Percentiles rank a stretch among this genome's conserved stretches.
These are phyloP conservation scores for Xylariaceae sp. DNA, from an alignment of 2,329 filamentous ascomycete genomes.

Conservation along the genomic window DNA sequence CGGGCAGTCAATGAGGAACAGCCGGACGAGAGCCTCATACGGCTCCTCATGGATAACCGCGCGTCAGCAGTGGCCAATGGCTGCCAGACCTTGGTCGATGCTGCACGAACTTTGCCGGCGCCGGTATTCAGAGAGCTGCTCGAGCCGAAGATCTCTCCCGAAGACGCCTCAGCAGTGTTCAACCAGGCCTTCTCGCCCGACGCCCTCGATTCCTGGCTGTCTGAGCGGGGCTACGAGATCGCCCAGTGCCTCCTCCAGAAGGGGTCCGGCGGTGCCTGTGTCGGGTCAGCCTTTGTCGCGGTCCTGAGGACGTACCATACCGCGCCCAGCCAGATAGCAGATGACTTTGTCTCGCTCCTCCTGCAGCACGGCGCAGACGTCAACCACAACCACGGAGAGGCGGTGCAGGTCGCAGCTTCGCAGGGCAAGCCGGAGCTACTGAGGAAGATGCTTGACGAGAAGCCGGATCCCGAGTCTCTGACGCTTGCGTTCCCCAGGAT, in stretches of 20 bases:
- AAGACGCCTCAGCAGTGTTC: conserved; percentile 40
- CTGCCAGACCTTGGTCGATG: conserved; percentile 46
- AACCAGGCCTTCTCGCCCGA: conserved; percentile 35
- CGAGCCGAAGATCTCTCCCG: conserved; percentile 29
- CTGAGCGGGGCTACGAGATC: conserved; percentile 36
- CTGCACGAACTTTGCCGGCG: conserved; percentile 31
- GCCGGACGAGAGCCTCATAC: conserved; percentile 38
- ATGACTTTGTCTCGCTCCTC: conserved; percentile 38
- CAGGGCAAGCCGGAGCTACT: conserved; percentile 44
- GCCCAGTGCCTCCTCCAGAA: conserved; percentile 41
- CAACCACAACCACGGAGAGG: conserved; percentile 45
- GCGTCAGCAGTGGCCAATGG: conserved; percentile 45
- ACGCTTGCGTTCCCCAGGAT: conserved; percentile 48
- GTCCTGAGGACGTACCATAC: conserved; percentile 36
- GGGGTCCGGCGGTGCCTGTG: conserved; percentile 37
- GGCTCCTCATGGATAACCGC: conserved; percentile 40
- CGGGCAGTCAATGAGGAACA: conserved; percentile 47
- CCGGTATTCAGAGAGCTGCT: conserved; percentile 36
- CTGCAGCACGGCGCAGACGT: conserved; percentile 36
- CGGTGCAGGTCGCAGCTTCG: conserved; percentile 45
- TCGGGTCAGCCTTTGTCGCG: conserved; percentile 37
- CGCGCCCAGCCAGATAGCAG: conserved; percentile 32
- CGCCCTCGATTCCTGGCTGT: conserved; percentile 37
- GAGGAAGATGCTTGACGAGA: conserved; percentile 39
- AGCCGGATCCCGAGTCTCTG: conserved; percentile 42